Base-by-base conservation (phyloP, 495 filamentous ascomycete species). In the Penicillium roqueforti region DNA sequence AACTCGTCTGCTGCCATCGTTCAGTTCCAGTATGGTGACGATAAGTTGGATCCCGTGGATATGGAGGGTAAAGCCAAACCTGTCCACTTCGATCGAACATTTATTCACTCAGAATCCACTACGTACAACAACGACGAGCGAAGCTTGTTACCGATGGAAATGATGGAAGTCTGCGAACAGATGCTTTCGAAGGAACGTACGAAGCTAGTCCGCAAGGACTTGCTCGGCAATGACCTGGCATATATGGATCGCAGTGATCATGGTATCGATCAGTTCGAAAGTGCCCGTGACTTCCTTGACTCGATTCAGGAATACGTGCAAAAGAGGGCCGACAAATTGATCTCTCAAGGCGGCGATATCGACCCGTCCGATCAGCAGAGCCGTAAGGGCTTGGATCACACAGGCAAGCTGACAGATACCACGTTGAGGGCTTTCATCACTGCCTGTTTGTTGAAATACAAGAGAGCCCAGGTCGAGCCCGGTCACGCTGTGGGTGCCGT, bases 401-500 rank as follows among this genome's bases (percentile, higher is more conserved):
- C 90, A 2, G 85, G 86, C 41, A 95, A 96, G 65, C 76, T 97
- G 38, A 92, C 93, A 0, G 74, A 81, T 48, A 75, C 68, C 0
- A 91, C 88, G 0, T 76, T 97, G 23, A 69, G 75, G 26, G 71
- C 78, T 8, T 98, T 97, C 74, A 85, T 98, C 52, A 58, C 72
- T n/a, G 73, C 87, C 26, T 98, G 93, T 64, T 72, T 98, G 34
- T 76, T 79, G 56, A 97, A 97, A 68, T 97, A 96, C 70, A 83
- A 88, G 57, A 90, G 82, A 65, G 90, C 92, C 3, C 88, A 87
- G 53, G 87, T 93, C 36, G 89, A 98, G 66, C 89, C 93, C 7
- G 95, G 95, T 3, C 92, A 96, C 63, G 93, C 93, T 11, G 93
- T 97, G n/a, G 93, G 95, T 51, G 95, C 93, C 10, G 89, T 97